These are phyloP conservation scores for Xanthoparmelia taractica DNA, from an alignment of 495 filamentous ascomycete genomes.

Conservation along the genomic window DNA sequence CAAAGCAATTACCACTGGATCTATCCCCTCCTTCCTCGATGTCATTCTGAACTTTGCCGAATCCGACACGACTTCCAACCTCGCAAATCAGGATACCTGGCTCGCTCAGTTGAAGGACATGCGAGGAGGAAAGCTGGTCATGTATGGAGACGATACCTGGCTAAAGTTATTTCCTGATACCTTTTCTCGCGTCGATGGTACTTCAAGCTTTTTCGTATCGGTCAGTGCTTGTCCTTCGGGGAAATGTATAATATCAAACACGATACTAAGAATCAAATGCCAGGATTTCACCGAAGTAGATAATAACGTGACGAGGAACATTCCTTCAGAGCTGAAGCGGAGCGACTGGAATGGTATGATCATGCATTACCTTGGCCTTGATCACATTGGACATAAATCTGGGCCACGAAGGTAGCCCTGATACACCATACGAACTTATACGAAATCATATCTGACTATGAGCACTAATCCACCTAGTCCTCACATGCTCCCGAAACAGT, in stretches of 20 bases:
- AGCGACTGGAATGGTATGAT: constrained; percentile 90
- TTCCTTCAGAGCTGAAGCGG: constrained; percentile 62
- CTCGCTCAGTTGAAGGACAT: constrained; percentile 80
- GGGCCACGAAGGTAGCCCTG: constrained; percentile 67
- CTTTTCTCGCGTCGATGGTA: constrained; percentile 82
- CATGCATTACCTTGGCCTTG: constrained; percentile 90
- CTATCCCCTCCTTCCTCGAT: constrained; percentile 92
- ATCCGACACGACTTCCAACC: constrained; percentile 77
- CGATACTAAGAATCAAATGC: constrained; percentile 26
- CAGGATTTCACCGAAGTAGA: constrained; percentile 98
- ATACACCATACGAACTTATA: no score
- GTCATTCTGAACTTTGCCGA: constrained; percentile 96
- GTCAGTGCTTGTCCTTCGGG: constrained; percentile 47
- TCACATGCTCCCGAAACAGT: constrained; percentile 88
- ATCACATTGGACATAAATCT: constrained; percentile 96
- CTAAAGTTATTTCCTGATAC: constrained; percentile 86
- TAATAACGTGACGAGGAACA: constrained; percentile 90
- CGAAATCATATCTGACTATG: not conserved
- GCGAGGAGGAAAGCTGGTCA: constrained; percentile 61
- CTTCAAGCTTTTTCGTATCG: constrained; percentile 96
- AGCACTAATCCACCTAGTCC: constrained; percentile 41
- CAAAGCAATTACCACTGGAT: constrained; percentile 95
- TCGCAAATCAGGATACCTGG: constrained; percentile 89
- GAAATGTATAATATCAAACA: constrained; percentile 17
- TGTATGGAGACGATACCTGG: constrained; percentile 99